Evolutionary conservation across 345 rosid genomes (phyloP).

Genomic region (Gossypium turneri): DNA sequence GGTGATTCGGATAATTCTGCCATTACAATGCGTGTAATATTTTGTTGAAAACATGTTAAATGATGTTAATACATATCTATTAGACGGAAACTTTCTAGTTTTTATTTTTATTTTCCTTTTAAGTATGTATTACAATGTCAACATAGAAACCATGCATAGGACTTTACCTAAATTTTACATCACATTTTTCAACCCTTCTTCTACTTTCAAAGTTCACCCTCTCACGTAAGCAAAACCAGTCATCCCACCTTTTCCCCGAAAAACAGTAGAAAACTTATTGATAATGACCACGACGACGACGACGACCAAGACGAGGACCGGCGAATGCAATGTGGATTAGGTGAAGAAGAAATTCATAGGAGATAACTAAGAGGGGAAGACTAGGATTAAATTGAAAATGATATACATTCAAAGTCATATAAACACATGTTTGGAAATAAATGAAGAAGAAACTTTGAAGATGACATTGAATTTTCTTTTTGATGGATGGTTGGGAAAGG

Average conservation of each 20-base stretch:
- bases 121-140: not conserved
- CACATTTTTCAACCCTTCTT: not conserved
- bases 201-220: not conserved
- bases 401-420: not conserved
- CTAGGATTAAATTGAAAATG: too few relatives aligned
- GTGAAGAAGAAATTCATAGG: too few relatives aligned
- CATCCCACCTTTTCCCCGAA: not conserved
- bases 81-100: not conserved
- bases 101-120: not conserved
- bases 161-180: not conserved
- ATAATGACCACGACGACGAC: not conserved
- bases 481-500: not conserved
- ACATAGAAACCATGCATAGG: not conserved
- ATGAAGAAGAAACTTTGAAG: not conserved
- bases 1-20: too few relatives aligned
- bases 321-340: not conserved
- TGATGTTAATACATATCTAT: not conserved
- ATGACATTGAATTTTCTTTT: not conserved
- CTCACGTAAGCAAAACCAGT: not conserved
- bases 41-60: too few relatives aligned
- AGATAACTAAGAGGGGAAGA: too few relatives aligned
- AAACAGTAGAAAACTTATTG: not conserved
- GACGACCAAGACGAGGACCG: not conserved
- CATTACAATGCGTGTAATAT: too few relatives aligned
- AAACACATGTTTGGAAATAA: not conserved